A percentile compares a stretch with the other conserved stretches of the same genome.
These are phyloP conservation scores for Trichoderma atrobrunneum DNA, from an alignment of 2,329 filamentous ascomycete species.

Conservation along the genomic window DNA sequence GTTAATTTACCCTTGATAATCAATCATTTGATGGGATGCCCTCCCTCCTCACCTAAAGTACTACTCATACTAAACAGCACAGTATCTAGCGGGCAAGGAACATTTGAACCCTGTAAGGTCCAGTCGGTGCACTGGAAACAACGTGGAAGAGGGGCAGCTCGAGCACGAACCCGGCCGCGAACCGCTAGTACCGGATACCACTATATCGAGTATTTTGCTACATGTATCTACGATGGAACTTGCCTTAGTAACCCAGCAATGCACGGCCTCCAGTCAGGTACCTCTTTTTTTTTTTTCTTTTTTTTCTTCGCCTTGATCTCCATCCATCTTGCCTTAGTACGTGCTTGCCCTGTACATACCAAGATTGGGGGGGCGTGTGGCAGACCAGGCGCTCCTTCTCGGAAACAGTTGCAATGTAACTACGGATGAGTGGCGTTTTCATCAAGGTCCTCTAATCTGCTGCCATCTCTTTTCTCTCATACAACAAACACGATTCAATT, in stretches of 20 bases:
- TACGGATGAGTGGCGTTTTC: slow-evolving; percentile 13
- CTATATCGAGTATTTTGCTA: neutral
- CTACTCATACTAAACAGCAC: no score
- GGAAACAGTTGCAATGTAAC: slow-evolving; percentile 12
- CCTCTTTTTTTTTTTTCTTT: neutral
- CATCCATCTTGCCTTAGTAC: no score
- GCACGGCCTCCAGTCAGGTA: neutral
- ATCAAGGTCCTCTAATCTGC: slow-evolving; percentile 10
- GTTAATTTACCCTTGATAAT: neutral
- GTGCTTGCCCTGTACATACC: no score
- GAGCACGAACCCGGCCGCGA: neutral
- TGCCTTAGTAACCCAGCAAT: neutral
- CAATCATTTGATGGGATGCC: neutral
- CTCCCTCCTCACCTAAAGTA: neutral
- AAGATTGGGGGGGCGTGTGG: neutral
- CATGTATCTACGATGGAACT: no score
- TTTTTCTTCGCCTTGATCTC: no score
- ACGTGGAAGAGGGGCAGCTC: neutral
- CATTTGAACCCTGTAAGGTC: neutral
- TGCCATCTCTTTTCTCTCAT: slow-evolving; percentile 1
- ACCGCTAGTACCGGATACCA: neutral
- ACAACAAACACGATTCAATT: slow-evolving; percentile 9
- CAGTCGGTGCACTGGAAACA: neutral
- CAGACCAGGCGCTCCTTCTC: neutral
- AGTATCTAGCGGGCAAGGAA: neutral